Base-by-base conservation (phyloP, 345 rosid genomes). In the Bruguiera parviflora region DNA sequence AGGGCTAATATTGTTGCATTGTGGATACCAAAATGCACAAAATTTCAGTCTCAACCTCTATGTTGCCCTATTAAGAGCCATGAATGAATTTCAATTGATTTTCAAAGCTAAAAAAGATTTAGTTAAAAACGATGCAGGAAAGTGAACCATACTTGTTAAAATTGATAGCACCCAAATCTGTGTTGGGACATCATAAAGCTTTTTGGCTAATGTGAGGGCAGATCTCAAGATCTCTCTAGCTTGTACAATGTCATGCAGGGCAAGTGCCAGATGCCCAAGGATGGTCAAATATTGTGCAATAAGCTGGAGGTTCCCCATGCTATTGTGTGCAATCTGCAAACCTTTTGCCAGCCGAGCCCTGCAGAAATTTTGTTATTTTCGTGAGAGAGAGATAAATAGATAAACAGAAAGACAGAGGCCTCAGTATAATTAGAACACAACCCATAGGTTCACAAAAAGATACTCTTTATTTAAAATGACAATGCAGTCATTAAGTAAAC, bases 271-370 rank as follows among this genome's bases (percentile, higher is more conserved):
- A 74, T 85, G 89, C 57, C 98, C 98, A 63, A 95, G 88, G 75
- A 92, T 81, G 62, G 96, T 90, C 85, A 95, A 78, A 77, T 88
- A 92, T 79, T 95, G 99, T 8, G 99, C 74, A 79, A 92, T 92
- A 65, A 92, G 97, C 82, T 95, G 99, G 80, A 95, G 96, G 84
- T 95, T 95, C 58, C 98, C 96, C 92, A 90, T 82, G 72, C 90
- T 87, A 78, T 75, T 80, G 75, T 92, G 97, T 32, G 98, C 92
- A 53, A 92, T 85, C 83, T 95, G 98, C 84, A 95, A 81, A 53
- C 99, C 99, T 78, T 89, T 88, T 70, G 98, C 99, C 75, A 92
- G 87, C 57, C 88, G 87, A 75, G 89, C 88, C 80, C 94, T 94
- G 92, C 85, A 81, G 59, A 56, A 28, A 62, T 73, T 33, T 61